Percentiles rank a stretch among this genome's conserved stretches.
Conservation (phyloP, 192 early-diverging fungal species). For the Rhizophagus sp. region DNA sequence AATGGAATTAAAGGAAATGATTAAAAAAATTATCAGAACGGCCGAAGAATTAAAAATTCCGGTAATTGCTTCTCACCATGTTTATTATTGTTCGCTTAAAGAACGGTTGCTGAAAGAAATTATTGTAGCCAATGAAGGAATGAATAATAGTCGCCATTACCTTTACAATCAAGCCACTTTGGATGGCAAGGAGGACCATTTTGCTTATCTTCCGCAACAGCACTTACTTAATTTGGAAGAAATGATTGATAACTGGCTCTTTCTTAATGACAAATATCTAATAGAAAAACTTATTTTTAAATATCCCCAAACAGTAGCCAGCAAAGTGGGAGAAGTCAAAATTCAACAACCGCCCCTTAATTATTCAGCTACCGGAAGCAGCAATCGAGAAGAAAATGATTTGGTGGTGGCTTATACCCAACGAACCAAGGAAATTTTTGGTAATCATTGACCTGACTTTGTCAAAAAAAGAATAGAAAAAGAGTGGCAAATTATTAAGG, state of each 20-base stretch:
- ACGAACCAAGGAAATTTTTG: neutral
- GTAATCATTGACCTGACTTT: neutral
- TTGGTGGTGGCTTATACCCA: neutral
- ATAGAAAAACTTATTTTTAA: constrained; percentile 9
- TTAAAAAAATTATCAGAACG: neutral
- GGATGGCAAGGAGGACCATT: neutral
- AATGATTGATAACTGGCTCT: neutral
- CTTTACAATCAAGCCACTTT: neutral
- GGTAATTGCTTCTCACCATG: neutral
- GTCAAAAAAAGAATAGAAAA: constrained; percentile 1
- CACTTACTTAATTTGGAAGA: neutral
- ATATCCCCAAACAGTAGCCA: neutral
- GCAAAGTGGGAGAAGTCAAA: neutral
- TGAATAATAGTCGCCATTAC: neutral
- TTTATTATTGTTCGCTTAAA: neutral
- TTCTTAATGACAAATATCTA: neutral
- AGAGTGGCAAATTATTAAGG: constrained; percentile 1
- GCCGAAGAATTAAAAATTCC: neutral
- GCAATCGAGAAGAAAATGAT: neutral
- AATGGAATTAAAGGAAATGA: neutral
- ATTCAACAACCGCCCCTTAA: neutral
- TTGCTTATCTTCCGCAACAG: neutral
- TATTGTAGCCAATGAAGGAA: constrained; percentile 1
- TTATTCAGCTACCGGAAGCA: neutral
- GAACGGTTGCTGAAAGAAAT: neutral